phyloP scores from a whole-genome alignment of 169 alveolate species.

The Besnoitia besnoiti region DNA sequence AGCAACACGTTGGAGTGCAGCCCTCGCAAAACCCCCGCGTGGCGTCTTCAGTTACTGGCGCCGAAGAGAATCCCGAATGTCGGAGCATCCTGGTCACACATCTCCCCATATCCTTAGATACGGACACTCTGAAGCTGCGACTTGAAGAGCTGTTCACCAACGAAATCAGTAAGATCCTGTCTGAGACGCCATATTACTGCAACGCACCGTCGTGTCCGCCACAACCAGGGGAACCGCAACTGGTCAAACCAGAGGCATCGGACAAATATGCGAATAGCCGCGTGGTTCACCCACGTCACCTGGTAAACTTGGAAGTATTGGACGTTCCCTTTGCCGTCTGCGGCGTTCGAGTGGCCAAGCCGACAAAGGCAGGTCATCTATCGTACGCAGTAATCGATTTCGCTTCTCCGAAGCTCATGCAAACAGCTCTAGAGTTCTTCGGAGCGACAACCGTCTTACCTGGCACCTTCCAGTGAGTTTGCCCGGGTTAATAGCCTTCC shows the following conservation, averaged over 20 bases:
- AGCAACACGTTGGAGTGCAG: not conserved
- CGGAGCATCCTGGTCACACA: slow-evolving; percentile 9
- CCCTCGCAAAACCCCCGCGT: not conserved
- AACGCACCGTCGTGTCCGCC: not conserved
- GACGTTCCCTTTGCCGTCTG: not conserved
- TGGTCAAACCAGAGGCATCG: not conserved
- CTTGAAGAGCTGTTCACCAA: slow-evolving; percentile 29
- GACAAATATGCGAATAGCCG: not conserved
- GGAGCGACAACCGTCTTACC: slow-evolving; percentile 1
- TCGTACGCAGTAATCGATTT: slow-evolving; percentile 21
- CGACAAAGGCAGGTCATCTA: not conserved
- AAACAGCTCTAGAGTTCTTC: slow-evolving; percentile 11
- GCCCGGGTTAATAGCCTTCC: not conserved
- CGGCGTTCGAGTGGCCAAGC: not conserved
- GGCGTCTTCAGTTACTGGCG: not conserved
- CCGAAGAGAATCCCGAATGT: not conserved
- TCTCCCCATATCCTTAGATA: not conserved
- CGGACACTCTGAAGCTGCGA: slow-evolving; percentile 28
- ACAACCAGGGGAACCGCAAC: not conserved
- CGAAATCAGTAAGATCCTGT: not conserved
- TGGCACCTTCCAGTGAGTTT: slow-evolving; percentile 16
- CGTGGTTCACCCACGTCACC: not conserved
- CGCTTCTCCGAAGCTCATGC: not conserved
- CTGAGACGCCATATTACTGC: not conserved
- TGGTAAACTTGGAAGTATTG: not conserved